phyloP scores from a whole-genome alignment of 202 grass and related monocot species.

The Digitaria exilis region DNA sequence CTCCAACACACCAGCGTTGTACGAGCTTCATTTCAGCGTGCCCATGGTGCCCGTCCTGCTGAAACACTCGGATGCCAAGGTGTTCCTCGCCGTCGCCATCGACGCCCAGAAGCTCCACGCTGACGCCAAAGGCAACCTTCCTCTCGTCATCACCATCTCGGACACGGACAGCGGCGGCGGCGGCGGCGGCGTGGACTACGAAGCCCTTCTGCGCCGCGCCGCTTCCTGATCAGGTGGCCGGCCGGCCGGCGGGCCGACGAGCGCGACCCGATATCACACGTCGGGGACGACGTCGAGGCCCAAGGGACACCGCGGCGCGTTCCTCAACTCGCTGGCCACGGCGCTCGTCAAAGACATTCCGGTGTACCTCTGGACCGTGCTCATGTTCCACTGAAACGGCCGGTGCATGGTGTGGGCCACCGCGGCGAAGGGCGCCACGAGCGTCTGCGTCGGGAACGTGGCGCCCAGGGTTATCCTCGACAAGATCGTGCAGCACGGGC shows the following conservation, averaged over 20 bases:
- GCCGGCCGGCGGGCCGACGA: conserved; percentile 68
- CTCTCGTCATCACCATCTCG: conserved; percentile 50
- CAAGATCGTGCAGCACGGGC: conserved; percentile 38
- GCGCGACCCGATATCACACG: conserved; percentile 65
- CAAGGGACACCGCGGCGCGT: conserved; percentile 74
- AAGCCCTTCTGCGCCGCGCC: conserved; percentile 41
- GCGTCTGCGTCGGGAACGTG: conserved; percentile 50
- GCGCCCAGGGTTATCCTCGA: conserved; percentile 44
- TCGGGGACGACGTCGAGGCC: conserved; percentile 84
- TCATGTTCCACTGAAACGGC: conserved; percentile 89
- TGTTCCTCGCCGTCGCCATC: conserved; percentile 46
- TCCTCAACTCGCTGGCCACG: conserved; percentile 61
- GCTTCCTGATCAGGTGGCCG: conserved; percentile 64
- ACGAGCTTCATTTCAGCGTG: conserved; percentile 68
- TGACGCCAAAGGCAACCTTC: neutral
- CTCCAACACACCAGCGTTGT: conserved; percentile 60
- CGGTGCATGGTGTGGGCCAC: conserved; percentile 72
- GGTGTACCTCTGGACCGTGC: conserved; percentile 78
- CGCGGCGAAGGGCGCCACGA: conserved; percentile 65
- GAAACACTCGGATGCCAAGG: conserved; percentile 61
- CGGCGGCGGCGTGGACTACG: conserved; percentile 39
- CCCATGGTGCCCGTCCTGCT: conserved; percentile 66
- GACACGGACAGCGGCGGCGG: neutral
- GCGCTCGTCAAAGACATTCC: conserved; percentile 49
- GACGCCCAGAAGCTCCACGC: conserved; percentile 44